These are phyloP conservation scores for Blastosporella zonata DNA, from an alignment of 1,284 basidiomycete species.

Conservation along the genomic window DNA sequence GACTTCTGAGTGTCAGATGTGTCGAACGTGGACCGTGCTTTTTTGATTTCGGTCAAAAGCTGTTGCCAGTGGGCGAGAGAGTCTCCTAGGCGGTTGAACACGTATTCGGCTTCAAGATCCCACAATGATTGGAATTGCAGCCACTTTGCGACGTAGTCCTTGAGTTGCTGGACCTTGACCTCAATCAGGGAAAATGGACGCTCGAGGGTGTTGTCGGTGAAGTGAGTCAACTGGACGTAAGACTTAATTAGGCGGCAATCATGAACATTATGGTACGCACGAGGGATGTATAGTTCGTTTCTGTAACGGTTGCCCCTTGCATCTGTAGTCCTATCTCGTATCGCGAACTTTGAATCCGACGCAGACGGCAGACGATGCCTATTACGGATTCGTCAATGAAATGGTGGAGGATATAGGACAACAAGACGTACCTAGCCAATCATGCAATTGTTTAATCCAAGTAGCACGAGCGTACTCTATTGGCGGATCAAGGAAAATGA, in stretches of 20 bases:
- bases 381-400: background rate
- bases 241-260: background rate
- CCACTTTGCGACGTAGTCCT: slow-evolving; percentile 95
- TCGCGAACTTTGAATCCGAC: slow-evolving; percentile 88
- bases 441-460: slow-evolving; percentile 91
- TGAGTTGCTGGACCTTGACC: slow-evolving; percentile 82
- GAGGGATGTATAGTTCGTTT: slow-evolving; percentile 81
- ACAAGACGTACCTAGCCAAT: slow-evolving; percentile 70
- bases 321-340: slow-evolving; percentile 95
- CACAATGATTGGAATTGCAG: slow-evolving; percentile 98
- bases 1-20: slow-evolving; percentile 91
- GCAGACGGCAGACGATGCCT: slow-evolving; percentile 88
- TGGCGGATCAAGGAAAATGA: slow-evolving; percentile 97
- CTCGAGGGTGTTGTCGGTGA: slow-evolving; percentile 74
- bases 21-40: slow-evolving; percentile 94
- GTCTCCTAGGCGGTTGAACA: slow-evolving; percentile 93
- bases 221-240: slow-evolving; percentile 64
- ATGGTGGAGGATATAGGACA: background rate
- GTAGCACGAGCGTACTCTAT: slow-evolving; percentile 90
- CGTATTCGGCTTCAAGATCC: slow-evolving; percentile 97
- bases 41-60: slow-evolving; percentile 93
- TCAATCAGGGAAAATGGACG: slow-evolving; percentile 88
- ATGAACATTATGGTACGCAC: slow-evolving; percentile 40
- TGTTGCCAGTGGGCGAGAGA: slow-evolving; percentile 93
- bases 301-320: slow-evolving; percentile 58